Base-by-base conservation (phyloP, 495 filamentous ascomycete genomes). In the Ramalina intermedia region DNA sequence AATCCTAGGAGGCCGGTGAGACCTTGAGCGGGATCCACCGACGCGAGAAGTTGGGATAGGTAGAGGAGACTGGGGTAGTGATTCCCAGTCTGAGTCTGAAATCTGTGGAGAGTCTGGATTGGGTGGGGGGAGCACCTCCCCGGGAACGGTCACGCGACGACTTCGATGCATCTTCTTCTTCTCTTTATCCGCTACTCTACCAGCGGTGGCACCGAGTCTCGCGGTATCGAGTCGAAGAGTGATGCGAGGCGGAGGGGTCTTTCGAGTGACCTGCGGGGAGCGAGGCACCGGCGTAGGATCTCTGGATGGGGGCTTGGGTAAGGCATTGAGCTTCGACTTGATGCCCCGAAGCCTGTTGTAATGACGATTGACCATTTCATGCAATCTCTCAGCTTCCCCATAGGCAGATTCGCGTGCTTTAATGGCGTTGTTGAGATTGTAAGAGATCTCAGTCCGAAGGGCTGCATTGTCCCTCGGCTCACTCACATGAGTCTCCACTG, bases 341-440 rank as follows among this genome's bases (percentile, higher is more conserved):
- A 98, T 94, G 37, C 75, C 81, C 50, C 71, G 78, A 46, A 87
- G 69, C 24, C 87, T 81, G 56, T 77, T 79, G 58, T 80, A 77
- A 63, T 95, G 87, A 42, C 86, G 78, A 56, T 84, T 75, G 14
- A 93, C 75, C 48, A 79, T 75, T 51, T 94, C 84, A 58, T 79
- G 75, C 54, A 96, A 75, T 46, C 90, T 80, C 57, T 74, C 69
- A 7, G 91, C 84, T 62, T 98, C 91, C 37, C 85, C 88, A 55
- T 84, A 79, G 23, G 87, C 69, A 36, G 81, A 84, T 54, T 84
- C 74, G 56, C 87, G 82, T 40, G 82, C 78, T 58, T 76, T 81
- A 48, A 93, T 73, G 14, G 82, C 84, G 50, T 80, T 77, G 35
- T 81, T 76, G 12, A 96, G 69, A 36, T 80, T 73, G 36, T 78